These are phyloP conservation scores for Keithomyces neogunnii DNA, from an alignment of 2,329 filamentous ascomycete genomes.

Conservation along the genomic window DNA sequence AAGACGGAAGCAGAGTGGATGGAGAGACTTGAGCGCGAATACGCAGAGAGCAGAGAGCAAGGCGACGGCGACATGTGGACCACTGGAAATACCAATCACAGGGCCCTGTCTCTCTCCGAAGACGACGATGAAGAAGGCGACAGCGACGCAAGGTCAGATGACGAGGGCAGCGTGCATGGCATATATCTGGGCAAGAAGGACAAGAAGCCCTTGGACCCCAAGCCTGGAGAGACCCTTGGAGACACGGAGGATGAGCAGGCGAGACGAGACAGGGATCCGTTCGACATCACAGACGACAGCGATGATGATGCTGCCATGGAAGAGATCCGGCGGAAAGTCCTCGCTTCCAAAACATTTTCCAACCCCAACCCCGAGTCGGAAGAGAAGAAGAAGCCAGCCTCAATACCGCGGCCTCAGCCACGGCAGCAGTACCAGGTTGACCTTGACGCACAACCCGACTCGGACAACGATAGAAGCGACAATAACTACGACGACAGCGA, in stretches of 20 bases:
- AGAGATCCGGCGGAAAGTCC: conserved; percentile 79
- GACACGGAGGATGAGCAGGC: conserved; percentile 11
- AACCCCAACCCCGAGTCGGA: conserved; percentile 38
- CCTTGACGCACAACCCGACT: conserved; percentile 49
- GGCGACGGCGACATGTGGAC: conserved; percentile 75
- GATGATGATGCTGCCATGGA: conserved; percentile 69
- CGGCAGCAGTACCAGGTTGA: conserved; percentile 42
- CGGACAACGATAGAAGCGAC: conserved; percentile 50
- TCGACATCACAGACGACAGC: conserved; percentile 74
- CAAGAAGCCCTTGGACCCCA: conserved; percentile 32
- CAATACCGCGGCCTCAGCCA: conserved; percentile 50
- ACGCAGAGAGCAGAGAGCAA: conserved; percentile 66
- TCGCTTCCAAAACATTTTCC: conserved; percentile 82
- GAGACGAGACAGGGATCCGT: conserved; percentile 54
- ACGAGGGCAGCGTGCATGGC: conserved; percentile 41
- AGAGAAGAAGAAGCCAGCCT: conserved; percentile 50
- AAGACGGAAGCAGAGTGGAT: conserved; percentile 82
- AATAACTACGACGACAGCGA: conserved; percentile 50
- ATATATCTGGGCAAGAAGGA: conserved; percentile 55
- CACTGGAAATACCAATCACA: conserved; percentile 78
- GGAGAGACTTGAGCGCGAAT: conserved; percentile 81
- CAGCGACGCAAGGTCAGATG: conserved; percentile 26
- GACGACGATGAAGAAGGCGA: conserved; percentile 39
- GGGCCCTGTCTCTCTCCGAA: conserved; percentile 44
- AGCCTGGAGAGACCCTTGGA: conserved; percentile 4